Percentiles rank a stretch among this genome's conserved stretches.
phyloP scores from a whole-genome alignment of 768 basidiomycete species.

The Trametes cubensis region DNA sequence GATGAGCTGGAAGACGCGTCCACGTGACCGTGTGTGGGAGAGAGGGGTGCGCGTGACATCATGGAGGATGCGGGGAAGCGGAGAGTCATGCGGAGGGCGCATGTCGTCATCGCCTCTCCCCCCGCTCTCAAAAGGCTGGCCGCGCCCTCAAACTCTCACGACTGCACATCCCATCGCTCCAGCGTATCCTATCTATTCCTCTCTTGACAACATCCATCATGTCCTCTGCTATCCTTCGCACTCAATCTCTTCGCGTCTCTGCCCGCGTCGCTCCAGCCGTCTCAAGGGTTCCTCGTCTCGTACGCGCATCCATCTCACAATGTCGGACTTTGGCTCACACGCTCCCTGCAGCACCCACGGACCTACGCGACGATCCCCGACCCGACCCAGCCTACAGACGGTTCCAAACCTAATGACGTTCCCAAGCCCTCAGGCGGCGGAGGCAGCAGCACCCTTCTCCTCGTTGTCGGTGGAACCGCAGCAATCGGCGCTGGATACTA shows the following conservation, averaged over 20 bases:
- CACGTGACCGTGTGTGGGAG: slow-evolving; percentile 19
- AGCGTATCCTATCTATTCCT: slow-evolving; percentile 1
- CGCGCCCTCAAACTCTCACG: not conserved
- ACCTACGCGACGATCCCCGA: slow-evolving; percentile 30
- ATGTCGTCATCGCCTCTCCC: slow-evolving; percentile 22
- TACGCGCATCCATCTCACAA: not conserved
- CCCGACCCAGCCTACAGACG: slow-evolving; percentile 31
- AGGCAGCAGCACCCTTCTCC: slow-evolving; percentile 32
- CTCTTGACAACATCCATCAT: slow-evolving; percentile 15
- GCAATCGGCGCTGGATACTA: slow-evolving; percentile 43
- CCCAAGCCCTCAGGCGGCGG: slow-evolving; percentile 26
- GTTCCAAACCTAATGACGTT: slow-evolving; percentile 25
- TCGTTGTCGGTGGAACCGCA: slow-evolving; percentile 34
- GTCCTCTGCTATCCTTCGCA: slow-evolving; percentile 30
- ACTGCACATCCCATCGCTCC: not conserved
- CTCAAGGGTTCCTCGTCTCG: slow-evolving; percentile 20
- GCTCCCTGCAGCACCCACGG: slow-evolving; percentile 23
- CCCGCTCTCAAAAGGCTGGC: slow-evolving; percentile 15
- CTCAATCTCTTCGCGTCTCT: slow-evolving; percentile 27
- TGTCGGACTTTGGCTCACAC: not conserved
- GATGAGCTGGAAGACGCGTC: slow-evolving; percentile 4
- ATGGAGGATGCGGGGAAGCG: not conserved
- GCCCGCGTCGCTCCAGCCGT: slow-evolving; percentile 18
- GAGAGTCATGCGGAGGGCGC: slow-evolving; percentile 13
- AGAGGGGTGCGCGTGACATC: slow-evolving; percentile 18